These are phyloP conservation scores for Penicillium sp. DNA, from an alignment of 2,329 filamentous ascomycete species.

Conservation along the genomic window DNA sequence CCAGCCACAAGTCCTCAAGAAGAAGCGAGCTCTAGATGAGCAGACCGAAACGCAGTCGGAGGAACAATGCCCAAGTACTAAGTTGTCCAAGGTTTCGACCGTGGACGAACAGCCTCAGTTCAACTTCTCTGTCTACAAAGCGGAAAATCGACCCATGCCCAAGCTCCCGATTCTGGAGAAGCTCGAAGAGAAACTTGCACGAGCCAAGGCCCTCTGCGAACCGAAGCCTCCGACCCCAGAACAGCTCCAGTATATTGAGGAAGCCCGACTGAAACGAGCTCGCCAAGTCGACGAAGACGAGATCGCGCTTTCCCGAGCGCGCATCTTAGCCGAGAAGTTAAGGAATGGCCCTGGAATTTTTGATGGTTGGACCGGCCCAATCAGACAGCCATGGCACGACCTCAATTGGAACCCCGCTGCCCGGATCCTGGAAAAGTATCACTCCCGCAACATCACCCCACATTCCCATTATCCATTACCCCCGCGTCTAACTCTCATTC, in stretches of 20 bases:
- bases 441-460: background rate
- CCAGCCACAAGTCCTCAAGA: conserved; percentile 12
- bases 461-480: background rate
- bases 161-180: conserved; percentile 38
- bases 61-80: conserved; percentile 19
- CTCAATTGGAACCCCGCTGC: conserved; percentile 1
- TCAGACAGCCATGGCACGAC: conserved; percentile 29
- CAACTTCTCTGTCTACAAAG: conserved; percentile 17
- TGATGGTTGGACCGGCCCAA: conserved; percentile 22
- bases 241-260: conserved; percentile 15
- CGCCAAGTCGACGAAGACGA: conserved; percentile 43
- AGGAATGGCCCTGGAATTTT: conserved; percentile 37
- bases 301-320: conserved; percentile 42
- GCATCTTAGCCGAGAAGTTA: conserved; percentile 43
- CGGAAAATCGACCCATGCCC: conserved; percentile 25
- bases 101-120: conserved; percentile 15
- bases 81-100: conserved; percentile 27
- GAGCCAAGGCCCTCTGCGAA: conserved; percentile 28
- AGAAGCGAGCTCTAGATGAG: conserved; percentile 29
- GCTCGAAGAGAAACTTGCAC: conserved; percentile 12
- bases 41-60: conserved; percentile 12
- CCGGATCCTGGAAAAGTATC: conserved; percentile 5
- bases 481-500: background rate
- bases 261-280: conserved; percentile 18
- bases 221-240: conserved; percentile 24